Conservation (phyloP, 2,329 filamentous ascomycete genomes). For the Cercospora sp. region DNA sequence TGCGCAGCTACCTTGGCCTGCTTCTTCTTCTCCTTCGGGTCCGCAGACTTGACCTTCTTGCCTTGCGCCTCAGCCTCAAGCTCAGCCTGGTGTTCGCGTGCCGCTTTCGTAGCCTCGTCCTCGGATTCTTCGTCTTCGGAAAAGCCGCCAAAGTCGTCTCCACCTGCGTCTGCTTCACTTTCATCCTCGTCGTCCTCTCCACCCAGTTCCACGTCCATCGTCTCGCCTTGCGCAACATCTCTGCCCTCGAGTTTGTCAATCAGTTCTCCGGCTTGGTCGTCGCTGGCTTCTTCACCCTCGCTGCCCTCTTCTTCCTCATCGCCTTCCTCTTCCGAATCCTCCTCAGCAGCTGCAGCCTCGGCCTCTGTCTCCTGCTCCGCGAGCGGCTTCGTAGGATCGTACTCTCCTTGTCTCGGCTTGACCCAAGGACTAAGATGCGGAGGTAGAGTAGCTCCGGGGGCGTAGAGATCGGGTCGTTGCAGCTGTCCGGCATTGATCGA, state of each 20-base stretch:
- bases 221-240: slow-evolving; percentile 36
- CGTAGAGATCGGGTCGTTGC: slow-evolving; percentile 82
- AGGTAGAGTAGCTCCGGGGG: slow-evolving; percentile 82
- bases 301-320: slow-evolving; percentile 51
- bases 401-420: slow-evolving; percentile 79
- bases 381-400: slow-evolving; percentile 83
- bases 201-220: slow-evolving; percentile 50
- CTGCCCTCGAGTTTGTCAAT: slow-evolving; percentile 31
- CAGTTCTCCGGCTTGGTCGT: slow-evolving; percentile 45
- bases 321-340: slow-evolving; percentile 48
- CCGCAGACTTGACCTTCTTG: slow-evolving; percentile 48
- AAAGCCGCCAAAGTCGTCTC: slow-evolving; percentile 47
- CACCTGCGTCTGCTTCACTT: slow-evolving; percentile 49
- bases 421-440: slow-evolving; percentile 97
- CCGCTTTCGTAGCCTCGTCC: slow-evolving; percentile 62
- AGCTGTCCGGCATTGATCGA: slow-evolving; percentile 89
- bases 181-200: slow-evolving; percentile 48
- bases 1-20: slow-evolving; percentile 66
- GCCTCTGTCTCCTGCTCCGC: slow-evolving; percentile 85
- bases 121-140: slow-evolving; percentile 53
- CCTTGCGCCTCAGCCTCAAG: slow-evolving; percentile 89
- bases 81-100: slow-evolving; percentile 77
- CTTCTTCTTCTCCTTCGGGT: slow-evolving; percentile 58
- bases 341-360: slow-evolving; percentile 65
- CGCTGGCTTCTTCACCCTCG: slow-evolving; percentile 40